These are phyloP conservation scores for Neurospora discreta DNA, from an alignment of 495 filamentous ascomycete species.

Conservation along the genomic window DNA sequence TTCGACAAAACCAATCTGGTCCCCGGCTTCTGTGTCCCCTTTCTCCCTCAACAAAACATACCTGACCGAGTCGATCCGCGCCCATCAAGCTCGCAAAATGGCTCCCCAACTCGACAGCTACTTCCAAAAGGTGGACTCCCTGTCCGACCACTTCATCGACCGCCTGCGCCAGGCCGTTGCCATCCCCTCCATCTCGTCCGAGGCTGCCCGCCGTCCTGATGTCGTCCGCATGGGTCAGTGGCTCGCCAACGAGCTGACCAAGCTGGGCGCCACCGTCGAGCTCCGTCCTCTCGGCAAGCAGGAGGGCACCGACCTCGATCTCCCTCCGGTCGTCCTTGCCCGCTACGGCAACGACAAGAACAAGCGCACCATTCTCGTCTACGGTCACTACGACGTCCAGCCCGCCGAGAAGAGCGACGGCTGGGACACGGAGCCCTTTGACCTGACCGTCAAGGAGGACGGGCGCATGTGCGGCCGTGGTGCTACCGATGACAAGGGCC, in stretches of 20 bases:
- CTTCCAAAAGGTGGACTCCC: constrained; percentile 78
- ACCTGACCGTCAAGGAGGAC: constrained; percentile 74
- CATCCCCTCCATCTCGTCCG: constrained; percentile 90
- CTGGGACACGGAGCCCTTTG: constrained; percentile 94
- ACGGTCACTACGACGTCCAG: constrained; percentile 99
- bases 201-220: constrained; percentile 75
- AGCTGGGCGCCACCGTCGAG: constrained; percentile 77
- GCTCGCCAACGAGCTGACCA: constrained; percentile 68
- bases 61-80: constrained; percentile 33
- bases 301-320: constrained; percentile 76
- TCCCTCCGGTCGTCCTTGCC: constrained; percentile 85
- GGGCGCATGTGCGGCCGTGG: constrained; percentile 94
- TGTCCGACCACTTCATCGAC: constrained; percentile 78
- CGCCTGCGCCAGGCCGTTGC: constrained; percentile 86
- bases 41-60: constrained; percentile 19
- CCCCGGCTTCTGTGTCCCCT: neutral
- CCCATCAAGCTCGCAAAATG: constrained; percentile 56
- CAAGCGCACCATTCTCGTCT: constrained; percentile 91
- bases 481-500: constrained; percentile 96
- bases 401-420: constrained; percentile 88
- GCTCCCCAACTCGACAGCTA: constrained; percentile 72
- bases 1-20: neutral
- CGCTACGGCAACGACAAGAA: constrained; percentile 83
- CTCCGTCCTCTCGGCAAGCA: constrained; percentile 79
- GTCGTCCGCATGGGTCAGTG: constrained; percentile 96